A percentile compares a stretch with the other conserved stretches of the same genome.
Conservation (phyloP, 2,329 filamentous ascomycete genomes). For the Arthrobotrys megalospora region DNA sequence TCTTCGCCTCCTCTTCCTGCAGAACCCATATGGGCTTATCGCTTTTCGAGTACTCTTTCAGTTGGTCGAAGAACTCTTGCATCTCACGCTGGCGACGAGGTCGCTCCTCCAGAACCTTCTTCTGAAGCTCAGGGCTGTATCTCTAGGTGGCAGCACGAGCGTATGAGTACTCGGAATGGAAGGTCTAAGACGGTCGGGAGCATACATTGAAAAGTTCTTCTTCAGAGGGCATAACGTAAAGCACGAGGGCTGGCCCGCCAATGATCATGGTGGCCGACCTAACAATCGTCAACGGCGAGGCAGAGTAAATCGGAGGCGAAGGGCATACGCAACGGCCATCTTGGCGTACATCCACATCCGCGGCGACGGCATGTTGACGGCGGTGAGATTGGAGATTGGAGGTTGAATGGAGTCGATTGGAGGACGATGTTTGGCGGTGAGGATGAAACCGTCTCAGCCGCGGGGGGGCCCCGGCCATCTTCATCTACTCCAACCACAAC, state of each 20-base stretch:
- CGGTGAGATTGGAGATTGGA: background rate
- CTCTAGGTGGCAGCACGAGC: conserved; percentile 74
- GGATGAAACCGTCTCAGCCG: conserved; percentile 19
- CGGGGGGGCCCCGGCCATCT: conserved; percentile 8
- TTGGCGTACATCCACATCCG: conserved; percentile 45
- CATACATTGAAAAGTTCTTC: conserved; percentile 77
- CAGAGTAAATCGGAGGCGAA: background rate
- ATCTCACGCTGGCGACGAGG: conserved; percentile 86
- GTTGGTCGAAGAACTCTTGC: conserved; percentile 83
- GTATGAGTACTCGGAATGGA: background rate
- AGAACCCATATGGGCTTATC: conserved; percentile 78
- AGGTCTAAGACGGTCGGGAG: background rate
- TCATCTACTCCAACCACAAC: background rate
- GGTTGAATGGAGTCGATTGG: background rate
- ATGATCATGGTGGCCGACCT: conserved; percentile 81
- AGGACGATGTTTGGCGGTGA: background rate
- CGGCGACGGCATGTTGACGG: conserved; percentile 29
- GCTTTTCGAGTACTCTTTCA: conserved; percentile 92
- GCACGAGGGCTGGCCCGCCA: conserved; percentile 87
- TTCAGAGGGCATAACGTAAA: conserved; percentile 85
- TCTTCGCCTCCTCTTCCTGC: conserved; percentile 50
- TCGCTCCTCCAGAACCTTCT: conserved; percentile 84
- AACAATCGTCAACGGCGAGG: conserved; percentile 39
- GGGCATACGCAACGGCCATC: conserved; percentile 47
- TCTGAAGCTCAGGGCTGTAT: conserved; percentile 96